These are phyloP conservation scores for Alternaria sp. DNA, from an alignment of 2,329 filamentous ascomycete species.

Conservation along the genomic window DNA sequence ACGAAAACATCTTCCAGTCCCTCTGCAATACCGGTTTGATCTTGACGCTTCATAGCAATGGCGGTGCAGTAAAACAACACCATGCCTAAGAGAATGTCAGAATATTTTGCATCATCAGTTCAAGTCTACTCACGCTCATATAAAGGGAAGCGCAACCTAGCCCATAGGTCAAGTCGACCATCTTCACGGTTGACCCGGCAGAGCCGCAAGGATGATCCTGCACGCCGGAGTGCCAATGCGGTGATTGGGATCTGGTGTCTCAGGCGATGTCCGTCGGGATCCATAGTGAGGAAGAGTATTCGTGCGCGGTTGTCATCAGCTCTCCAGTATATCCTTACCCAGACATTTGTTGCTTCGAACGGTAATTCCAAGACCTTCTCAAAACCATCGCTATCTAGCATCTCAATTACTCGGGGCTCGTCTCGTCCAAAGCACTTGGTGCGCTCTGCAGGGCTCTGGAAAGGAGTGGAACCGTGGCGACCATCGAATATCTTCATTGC, in stretches of 20 bases:
- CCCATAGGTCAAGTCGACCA: conserved; percentile 60
- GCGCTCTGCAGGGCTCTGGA: conserved; percentile 42
- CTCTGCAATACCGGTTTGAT: conserved; percentile 52
- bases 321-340: conserved; percentile 61
- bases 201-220: conserved; percentile 52
- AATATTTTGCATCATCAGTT: neutral
- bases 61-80: conserved; percentile 66
- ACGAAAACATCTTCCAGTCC: conserved; percentile 60
- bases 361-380: conserved; percentile 53
- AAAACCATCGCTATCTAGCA: conserved; percentile 52
- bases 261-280: conserved; percentile 51
- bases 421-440: conserved; percentile 49
- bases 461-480: conserved; percentile 49
- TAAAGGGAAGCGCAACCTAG: conserved; percentile 61
- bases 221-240: conserved; percentile 54
- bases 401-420: conserved; percentile 45
- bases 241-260: conserved; percentile 61
- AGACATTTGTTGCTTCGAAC: conserved; percentile 58
- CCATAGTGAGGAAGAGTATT: conserved; percentile 61
- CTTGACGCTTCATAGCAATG: conserved; percentile 66
- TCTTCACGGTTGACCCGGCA: conserved; percentile 51
- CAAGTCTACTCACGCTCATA: conserved; percentile 59
- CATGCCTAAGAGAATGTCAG: conserved; percentile 54
- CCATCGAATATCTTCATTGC: conserved; percentile 56
- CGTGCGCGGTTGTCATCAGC: conserved; percentile 61